These are phyloP conservation scores for Ajuga chamaepitys DNA, from an alignment of 257 asterid species.

Conservation along the genomic window DNA sequence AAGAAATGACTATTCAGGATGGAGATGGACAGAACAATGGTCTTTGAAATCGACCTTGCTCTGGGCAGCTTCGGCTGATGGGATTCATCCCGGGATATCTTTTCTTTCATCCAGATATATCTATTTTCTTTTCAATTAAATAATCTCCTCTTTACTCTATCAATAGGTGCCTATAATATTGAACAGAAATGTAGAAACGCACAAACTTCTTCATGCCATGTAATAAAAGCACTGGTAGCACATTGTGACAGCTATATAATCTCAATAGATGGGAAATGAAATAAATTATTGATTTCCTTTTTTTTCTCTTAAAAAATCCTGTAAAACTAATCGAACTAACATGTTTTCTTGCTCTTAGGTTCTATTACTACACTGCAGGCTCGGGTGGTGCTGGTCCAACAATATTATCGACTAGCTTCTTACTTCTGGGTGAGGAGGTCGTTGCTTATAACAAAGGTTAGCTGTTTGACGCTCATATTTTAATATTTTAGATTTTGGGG, in stretches of 20 bases:
- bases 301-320: no score
- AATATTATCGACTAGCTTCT: slow-evolving; percentile 82
- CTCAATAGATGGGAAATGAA: background rate
- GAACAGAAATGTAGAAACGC: background rate
- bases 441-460: slow-evolving; percentile 87
- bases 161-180: background rate
- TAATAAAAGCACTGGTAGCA: background rate
- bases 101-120: no score
- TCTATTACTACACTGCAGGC: slow-evolving; percentile 93
- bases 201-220: background rate
- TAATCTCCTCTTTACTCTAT: no score
- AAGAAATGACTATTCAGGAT: no score
- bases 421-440: slow-evolving; percentile 95
- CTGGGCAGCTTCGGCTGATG: no score
- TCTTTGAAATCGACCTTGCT: no score
- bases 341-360: slow-evolving; percentile 42
- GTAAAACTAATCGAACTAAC: no score
- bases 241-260: background rate
- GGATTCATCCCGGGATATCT: no score
- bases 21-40: no score
- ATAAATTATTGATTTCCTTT: background rate
- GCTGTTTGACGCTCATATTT: background rate
- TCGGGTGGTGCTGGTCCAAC: slow-evolving; percentile 98
- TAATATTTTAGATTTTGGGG: background rate
- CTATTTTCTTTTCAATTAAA: no score